Base-by-base conservation (phyloP, 1,284 basidiomycete species). In the Neonothopanus nambi region DNA sequence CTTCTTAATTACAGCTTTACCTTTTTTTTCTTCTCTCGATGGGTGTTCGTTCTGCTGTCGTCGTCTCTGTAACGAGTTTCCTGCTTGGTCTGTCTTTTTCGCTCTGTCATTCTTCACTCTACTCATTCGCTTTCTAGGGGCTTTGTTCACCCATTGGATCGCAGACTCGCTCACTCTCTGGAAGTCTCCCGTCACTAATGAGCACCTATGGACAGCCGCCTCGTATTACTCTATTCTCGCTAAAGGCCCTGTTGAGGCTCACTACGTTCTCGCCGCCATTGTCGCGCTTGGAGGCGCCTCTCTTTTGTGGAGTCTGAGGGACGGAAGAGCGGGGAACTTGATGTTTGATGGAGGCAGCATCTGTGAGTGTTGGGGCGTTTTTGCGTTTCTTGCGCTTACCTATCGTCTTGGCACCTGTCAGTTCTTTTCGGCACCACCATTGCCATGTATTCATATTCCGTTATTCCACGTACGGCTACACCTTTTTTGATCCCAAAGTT, bases 321-420 rank as follows among this genome's bases (percentile, higher is more conserved):
- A 92, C 59, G 82, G 87, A 7, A 71, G 82, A 60, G 90, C 89
- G 2, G 87, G 82, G 35, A 92, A 92, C 67, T 73, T 92, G 63
- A 91, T 92, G 89, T 92, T 92, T 64, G 89, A 92, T 62, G 89
- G 89, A 20, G 90, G 85, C 40, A 91, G 89, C 66, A 85, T 91
- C 61, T 88, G 89, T 91, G 59, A 67, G 87, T n/a, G n/a, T n/a
- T n/a, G n/a, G n/a, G 74, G 26, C 38, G 33, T 21, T 30, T 45
- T 17, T 48, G 20, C 28, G 49, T 35, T 52, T 39, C 30, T 45
- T 51, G 47, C 51, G 21, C 45, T 41, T 44, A 48, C 46, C n/a
- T 37, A 18, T 15, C 42, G 15, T 49, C 39, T 3, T 33, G 35
- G 36, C 37, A 36, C 23, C 46, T 48, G 38, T 13, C 65, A 92